Evolutionary conservation across 2,329 filamentous ascomycete genomes (phyloP).

Genomic region (Neonectria hederae): DNA sequence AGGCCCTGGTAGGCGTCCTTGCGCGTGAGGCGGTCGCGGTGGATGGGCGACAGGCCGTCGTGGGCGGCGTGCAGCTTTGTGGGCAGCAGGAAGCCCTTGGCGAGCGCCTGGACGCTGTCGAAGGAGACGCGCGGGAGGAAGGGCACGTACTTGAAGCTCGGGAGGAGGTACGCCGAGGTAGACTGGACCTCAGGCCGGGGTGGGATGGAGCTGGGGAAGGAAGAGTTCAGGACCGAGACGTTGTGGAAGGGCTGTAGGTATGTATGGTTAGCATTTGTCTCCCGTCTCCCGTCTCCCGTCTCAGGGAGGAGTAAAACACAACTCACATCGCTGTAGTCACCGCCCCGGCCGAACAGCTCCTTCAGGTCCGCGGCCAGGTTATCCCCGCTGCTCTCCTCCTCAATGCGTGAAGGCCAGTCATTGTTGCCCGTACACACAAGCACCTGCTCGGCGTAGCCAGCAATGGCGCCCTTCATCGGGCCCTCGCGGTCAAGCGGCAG

Average conservation of each 20-base stretch:
- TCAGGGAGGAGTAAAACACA: no score
- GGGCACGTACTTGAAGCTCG: constrained; percentile 83
- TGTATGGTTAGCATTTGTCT: not conserved
- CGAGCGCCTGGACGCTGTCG: constrained; percentile 64
- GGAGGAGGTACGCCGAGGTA: constrained; percentile 79
- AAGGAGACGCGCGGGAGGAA: constrained; percentile 71
- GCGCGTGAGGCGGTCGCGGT: constrained; percentile 61
- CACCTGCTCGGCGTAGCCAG: constrained; percentile 82
- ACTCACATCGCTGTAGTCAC: constrained; percentile 72
- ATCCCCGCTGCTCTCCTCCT: constrained; percentile 76
- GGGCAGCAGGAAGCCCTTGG: constrained; percentile 74
- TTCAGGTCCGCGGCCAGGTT: constrained; percentile 79
- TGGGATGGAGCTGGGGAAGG: constrained; percentile 69
- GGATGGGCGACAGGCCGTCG: constrained; percentile 65
- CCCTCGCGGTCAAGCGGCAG: constrained; percentile 79
- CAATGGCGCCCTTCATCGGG: constrained; percentile 79
- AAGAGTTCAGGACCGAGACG: constrained; percentile 79
- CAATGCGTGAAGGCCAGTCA: constrained; percentile 87
- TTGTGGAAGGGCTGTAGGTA: constrained; percentile 79
- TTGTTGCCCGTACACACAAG: constrained; percentile 81
- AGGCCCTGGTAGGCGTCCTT: constrained; percentile 62
- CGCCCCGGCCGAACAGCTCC: constrained; percentile 71
- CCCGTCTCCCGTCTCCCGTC: not conserved
- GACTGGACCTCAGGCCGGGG: constrained; percentile 57
- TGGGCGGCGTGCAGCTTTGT: constrained; percentile 69